Percentiles rank a stretch among this genome's conserved stretches.
These are phyloP conservation scores for Cercophora scortea DNA, from an alignment of 495 filamentous ascomycete genomes.

Conservation along the genomic window DNA sequence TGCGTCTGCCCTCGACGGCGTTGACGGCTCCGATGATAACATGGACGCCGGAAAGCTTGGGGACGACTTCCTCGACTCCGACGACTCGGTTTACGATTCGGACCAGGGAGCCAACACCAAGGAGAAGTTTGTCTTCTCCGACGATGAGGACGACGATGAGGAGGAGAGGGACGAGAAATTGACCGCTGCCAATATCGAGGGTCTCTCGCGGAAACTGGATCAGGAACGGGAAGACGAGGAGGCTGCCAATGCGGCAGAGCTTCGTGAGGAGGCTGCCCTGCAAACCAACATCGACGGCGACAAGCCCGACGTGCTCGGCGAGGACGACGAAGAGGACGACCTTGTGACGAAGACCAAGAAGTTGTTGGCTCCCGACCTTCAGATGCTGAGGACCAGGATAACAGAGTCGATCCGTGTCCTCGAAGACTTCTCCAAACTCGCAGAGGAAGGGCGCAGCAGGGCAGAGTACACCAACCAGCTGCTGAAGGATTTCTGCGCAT, in stretches of 20 bases:
- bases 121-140: conserved; percentile 71
- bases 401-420: conserved; percentile 89
- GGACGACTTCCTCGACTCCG: conserved; percentile 51
- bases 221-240: conserved; percentile 58
- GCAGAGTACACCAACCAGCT: conserved; percentile 81
- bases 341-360: conserved; percentile 38
- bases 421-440: conserved; percentile 73
- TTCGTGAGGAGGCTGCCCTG: conserved; percentile 82
- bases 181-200: conserved; percentile 93
- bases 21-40: conserved; percentile 36
- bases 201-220: conserved; percentile 77
- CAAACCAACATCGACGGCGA: conserved; percentile 94
- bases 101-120: conserved; percentile 59
- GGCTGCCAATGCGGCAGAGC: conserved; percentile 67
- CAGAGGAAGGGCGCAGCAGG: conserved; percentile 69
- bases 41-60: conserved; percentile 31
- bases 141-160: conserved; percentile 87
- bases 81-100: conserved; percentile 67
- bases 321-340: conserved; percentile 41
- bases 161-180: conserved; percentile 84
- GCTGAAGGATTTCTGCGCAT: conserved; percentile 84
- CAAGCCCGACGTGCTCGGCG: conserved; percentile 61
- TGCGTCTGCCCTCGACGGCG: conserved; percentile 47
- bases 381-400: conserved; percentile 82
- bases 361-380: conserved; percentile 74